Conservation (phyloP, 495 filamentous ascomycete species). For the Parathielavia appendiculata region DNA sequence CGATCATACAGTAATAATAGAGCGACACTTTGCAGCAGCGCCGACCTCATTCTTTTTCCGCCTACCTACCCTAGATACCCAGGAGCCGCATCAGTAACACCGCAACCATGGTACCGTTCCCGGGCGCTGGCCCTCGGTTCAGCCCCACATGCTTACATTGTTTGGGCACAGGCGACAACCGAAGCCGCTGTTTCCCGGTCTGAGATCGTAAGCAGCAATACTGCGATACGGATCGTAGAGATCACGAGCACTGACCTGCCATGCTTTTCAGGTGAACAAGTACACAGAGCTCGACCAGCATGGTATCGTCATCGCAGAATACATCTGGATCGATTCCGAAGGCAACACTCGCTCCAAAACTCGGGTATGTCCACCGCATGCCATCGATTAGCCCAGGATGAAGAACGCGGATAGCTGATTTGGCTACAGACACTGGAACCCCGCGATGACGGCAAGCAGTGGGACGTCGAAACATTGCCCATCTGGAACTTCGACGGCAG, state of each 20-base stretch:
- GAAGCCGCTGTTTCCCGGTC: slow-evolving; percentile 4
- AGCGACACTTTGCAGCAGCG: background rate
- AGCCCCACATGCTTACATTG: background rate
- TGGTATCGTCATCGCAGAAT: slow-evolving; percentile 73
- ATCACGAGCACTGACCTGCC: background rate
- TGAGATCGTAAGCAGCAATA: slow-evolving; percentile 9
- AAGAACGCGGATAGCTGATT: slow-evolving; percentile 17
- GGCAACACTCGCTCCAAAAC: slow-evolving; percentile 82
- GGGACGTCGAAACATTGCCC: slow-evolving; percentile 70
- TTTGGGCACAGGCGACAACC: slow-evolving; percentile 5
- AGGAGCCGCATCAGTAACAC: slow-evolving; percentile 2
- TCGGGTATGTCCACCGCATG: slow-evolving; percentile 60
- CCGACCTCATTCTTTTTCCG: no score
- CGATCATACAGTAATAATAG: background rate
- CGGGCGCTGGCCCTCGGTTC: no score
- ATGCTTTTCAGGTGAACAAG: slow-evolving; percentile 64
- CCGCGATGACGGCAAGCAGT: slow-evolving; percentile 47
- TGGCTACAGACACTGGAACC: slow-evolving; percentile 63
- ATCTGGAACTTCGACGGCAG: slow-evolving; percentile 99
- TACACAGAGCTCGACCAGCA: slow-evolving; percentile 87
- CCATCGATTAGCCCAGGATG: no score
- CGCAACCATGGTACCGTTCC: slow-evolving; percentile 7
- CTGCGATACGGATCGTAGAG: background rate
- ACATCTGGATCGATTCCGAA: slow-evolving; percentile 90
- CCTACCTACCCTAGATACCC: slow-evolving; percentile 1